Evolutionary conservation across 1,139 yeast species (phyloP), one percentile per base, ranked within the genome.

Genomic region (Suhomyces yuchorum): DNA sequence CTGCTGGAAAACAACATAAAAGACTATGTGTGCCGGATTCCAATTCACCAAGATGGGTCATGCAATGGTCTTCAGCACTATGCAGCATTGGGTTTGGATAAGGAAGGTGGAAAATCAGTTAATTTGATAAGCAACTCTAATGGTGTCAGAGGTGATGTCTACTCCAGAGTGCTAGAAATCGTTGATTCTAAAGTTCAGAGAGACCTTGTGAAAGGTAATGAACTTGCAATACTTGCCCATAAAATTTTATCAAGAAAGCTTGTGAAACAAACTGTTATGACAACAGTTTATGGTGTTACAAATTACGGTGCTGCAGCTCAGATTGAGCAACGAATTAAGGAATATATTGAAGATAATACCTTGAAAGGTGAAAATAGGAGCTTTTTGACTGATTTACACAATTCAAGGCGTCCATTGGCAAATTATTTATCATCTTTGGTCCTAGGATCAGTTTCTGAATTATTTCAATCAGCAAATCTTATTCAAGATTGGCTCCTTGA

Each of bases 41-140:
- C 79, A 0, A 63, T 75, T 5, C 77, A 73, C 48, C 75, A 70
- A 51, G 80, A 75, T 54, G 80, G 80, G 0, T 70, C 79, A 0
- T 75, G 80, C 50, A 75, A 75, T 55, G 80, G 80, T 3, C 62
- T 75, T 22, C 80, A 75, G 54, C 80, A 75, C 54, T 75, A 74
- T 57, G 76, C 80, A 1, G 80, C 78, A 0, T 56, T 75, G 19
- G 71, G 76, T 1, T 63, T 63, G 2, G 79, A 75, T 49, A 40
- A 42, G 17, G 60, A 55, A 19, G 80, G 78, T 4, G 79, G 71
- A 0, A 50, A 47, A 11, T 70, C 79, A 0, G 80, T 75, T 2
- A 75, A 75, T 51, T 56, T 75, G 17, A 36, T 66, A 2, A 67
- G 68, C 1, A 37, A 48, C 17, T 43, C 49, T n/a, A 32, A 41